Evolutionary conservation across 139 green algal genomes (phyloP), one percentile per base, ranked within the genome.

Genomic region (Desmodesmus armatus): DNA sequence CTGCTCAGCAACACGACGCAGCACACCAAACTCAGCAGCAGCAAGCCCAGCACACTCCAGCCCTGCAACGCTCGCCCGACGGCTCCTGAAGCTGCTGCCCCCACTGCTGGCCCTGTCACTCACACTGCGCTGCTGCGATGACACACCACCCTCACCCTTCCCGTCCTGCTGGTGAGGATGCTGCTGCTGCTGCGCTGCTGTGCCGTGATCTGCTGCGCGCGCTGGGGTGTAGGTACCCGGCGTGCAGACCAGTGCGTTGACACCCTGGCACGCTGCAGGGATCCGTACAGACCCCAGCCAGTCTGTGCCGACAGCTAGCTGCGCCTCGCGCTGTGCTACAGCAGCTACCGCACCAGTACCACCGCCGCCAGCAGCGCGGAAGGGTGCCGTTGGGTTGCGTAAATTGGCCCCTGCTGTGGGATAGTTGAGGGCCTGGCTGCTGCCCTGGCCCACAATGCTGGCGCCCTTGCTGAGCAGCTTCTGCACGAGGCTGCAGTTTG

Each of bases 231-330:
- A 86, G 31, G 29, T 21, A 17, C 87, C 87, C 0, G 88, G 86
- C 0, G 85, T 89, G 40, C 78, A 41, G 0, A 80, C 49, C 40
- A 87, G 88, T 31, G 55, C 53, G 71, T 84, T 91, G 21, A 91
- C 15, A 1, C 88, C 87, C 72, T 87, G 89, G 84, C 87, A 92
- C 11, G 91, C 88, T n/a, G 89, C 91, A 0, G 91, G 83, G 35
- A 91, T 63, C 0, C 83, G 83, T 0, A 79, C 67, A 7, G 80
- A 80, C 25, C 88, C 88, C 0, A 91, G 58, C 7, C 55, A 53
- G 72, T 94, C 91, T 13, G 72, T 37, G 3, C 41, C 55, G 1
- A 91, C 60, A 1, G 87, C 91, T 29, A 90, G 19, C 35, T 85
- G 33, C 7, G 80, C 83, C 0, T 67, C 2, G 5, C 84, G 80